Evolutionary conservation across 176 grass and related monocot species (phyloP).

Genomic region (Pharus latifolius): DNA sequence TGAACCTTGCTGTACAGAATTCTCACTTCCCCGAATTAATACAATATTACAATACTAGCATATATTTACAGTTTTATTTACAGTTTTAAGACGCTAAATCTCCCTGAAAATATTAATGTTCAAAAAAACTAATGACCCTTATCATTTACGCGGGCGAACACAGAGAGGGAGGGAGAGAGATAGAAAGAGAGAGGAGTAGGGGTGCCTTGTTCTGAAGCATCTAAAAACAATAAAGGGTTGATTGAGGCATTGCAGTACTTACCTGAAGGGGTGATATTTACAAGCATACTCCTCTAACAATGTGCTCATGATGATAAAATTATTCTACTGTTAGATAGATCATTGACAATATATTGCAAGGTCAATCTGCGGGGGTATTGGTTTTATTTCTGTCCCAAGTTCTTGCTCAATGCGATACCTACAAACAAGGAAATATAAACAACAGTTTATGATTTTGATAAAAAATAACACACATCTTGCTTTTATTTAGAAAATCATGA

Average conservation of each 20-base stretch:
- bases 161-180: too few relatives aligned
- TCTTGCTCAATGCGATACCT: constrained; percentile 77
- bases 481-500: neutral
- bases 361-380: constrained; percentile 68
- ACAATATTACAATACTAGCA: too few relatives aligned
- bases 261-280: constrained; percentile 42
- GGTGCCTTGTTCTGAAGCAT: too few relatives aligned
- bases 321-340: constrained; percentile 8
- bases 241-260: neutral
- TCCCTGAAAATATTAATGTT: too few relatives aligned
- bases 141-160: too few relatives aligned
- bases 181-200: too few relatives aligned
- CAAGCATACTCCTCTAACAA: constrained; percentile 23
- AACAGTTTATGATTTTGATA: neutral
- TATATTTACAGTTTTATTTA: too few relatives aligned
- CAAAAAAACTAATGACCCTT: too few relatives aligned
- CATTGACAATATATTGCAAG: constrained; percentile 53
- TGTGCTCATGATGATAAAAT: neutral
- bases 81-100: too few relatives aligned
- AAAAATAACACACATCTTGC: neutral
- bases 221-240: neutral
- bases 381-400: constrained; percentile 69
- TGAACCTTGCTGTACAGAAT: too few relatives aligned
- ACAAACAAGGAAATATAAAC: neutral
- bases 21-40: too few relatives aligned